A percentile compares a stretch with the other conserved stretches of the same genome.
These are phyloP conservation scores for Aphanomyces astaci DNA, from an alignment of 352 stramenopile species.

Conservation along the genomic window DNA sequence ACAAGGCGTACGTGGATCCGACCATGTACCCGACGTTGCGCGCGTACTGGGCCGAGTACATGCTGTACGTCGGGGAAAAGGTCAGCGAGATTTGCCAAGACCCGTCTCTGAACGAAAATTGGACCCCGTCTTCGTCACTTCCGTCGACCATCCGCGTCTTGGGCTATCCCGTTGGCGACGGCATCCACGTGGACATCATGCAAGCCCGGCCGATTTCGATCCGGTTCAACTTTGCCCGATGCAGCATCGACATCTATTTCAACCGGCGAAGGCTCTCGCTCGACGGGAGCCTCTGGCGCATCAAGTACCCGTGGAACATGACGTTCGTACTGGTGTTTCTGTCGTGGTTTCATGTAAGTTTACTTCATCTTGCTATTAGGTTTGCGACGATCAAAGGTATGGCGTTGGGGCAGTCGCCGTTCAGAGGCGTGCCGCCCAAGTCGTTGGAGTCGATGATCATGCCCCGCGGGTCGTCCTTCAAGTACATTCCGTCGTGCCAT, in stretches of 20 bases:
- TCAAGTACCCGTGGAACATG: constrained; percentile 16
- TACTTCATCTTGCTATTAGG: background rate
- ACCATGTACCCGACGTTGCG: background rate
- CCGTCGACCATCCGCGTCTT: background rate
- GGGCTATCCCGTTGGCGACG: background rate
- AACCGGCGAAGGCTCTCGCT: background rate
- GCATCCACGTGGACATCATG: background rate
- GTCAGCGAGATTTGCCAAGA: constrained; percentile 18
- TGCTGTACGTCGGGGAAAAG: constrained; percentile 4
- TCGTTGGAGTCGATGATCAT: background rate
- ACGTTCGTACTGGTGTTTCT: background rate
- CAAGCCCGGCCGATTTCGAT: background rate
- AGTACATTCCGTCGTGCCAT: background rate
- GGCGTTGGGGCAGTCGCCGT: background rate
- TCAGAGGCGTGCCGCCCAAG: background rate
- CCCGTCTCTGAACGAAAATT: background rate
- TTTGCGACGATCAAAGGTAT: constrained; percentile 11
- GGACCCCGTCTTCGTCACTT: background rate
- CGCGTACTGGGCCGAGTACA: constrained; percentile 5
- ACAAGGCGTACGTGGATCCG: background rate
- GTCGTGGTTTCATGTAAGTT: background rate
- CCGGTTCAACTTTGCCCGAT: constrained; percentile 3
- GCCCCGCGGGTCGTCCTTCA: background rate
- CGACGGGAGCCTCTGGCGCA: background rate
- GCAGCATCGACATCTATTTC: constrained; percentile 9